A percentile compares a stretch with the other conserved stretches of the same genome.
phyloP scores from a whole-genome alignment of 169 alveolate species.

The Babesia bovis region DNA sequence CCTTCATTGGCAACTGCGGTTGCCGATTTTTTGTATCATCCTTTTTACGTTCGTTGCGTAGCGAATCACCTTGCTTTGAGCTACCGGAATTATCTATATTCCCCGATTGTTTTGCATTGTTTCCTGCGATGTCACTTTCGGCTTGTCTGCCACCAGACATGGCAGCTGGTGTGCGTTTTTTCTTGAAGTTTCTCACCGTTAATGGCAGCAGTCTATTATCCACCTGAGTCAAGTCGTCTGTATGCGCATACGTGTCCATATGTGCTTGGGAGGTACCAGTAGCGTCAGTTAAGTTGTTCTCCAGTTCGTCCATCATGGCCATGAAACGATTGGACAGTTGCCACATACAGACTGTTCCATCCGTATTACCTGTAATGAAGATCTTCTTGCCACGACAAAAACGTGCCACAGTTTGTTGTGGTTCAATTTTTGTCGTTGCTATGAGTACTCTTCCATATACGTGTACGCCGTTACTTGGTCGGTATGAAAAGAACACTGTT shows the following conservation, averaged over 20 bases:
- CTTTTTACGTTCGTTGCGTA: not conserved
- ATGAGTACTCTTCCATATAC: conserved; percentile 63
- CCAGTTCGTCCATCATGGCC: conserved; percentile 15
- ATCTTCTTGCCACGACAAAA: conserved; percentile 41
- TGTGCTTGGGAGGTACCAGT: not conserved
- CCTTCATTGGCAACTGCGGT: not conserved
- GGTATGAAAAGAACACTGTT: conserved; percentile 61
- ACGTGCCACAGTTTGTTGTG: conserved; percentile 62
- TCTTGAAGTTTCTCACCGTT: not conserved
- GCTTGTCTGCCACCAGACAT: not conserved
- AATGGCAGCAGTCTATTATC: not conserved
- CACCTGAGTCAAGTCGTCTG: not conserved
- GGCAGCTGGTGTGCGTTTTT: not conserved
- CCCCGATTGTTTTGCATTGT: not conserved
- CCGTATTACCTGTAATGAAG: conserved; percentile 75
- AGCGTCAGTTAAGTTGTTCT: not conserved
- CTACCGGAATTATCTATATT: not conserved
- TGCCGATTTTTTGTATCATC: not conserved
- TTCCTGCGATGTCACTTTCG: not conserved
- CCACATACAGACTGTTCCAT: conserved; percentile 73
- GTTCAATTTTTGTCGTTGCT: conserved; percentile 50
- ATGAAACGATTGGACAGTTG: conserved; percentile 40
- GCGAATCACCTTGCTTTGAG: not conserved
- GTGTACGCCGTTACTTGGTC: conserved; percentile 50
- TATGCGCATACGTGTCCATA: conserved; percentile 20